Conservation (phyloP, 2,329 filamentous ascomycete genomes). For the Pyrenochaeta sp. region DNA sequence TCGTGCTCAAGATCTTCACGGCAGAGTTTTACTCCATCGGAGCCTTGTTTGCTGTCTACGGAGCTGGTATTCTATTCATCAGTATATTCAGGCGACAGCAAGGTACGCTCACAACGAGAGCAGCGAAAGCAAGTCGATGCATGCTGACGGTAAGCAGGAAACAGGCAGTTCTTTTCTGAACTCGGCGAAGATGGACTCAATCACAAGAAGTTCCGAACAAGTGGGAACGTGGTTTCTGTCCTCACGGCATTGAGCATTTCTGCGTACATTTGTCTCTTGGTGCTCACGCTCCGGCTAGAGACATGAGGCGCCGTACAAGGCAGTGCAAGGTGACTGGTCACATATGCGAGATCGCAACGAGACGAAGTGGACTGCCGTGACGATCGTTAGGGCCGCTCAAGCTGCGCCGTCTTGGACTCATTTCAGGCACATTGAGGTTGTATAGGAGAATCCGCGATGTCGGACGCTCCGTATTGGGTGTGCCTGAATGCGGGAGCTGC, state of each 20-base stretch:
- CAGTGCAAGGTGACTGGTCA: slow-evolving; percentile 4
- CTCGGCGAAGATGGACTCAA: slow-evolving; percentile 66
- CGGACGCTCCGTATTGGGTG: slow-evolving; percentile 5
- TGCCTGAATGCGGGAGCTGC: slow-evolving; percentile 4
- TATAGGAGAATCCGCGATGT: neutral
- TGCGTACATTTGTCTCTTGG: slow-evolving; percentile 67
- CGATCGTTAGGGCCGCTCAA: neutral
- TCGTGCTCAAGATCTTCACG: slow-evolving; percentile 96
- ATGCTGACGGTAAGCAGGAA: slow-evolving; percentile 57
- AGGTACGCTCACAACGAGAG: slow-evolving; percentile 47
- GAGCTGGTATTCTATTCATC: slow-evolving; percentile 81
- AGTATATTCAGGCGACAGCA: slow-evolving; percentile 87
- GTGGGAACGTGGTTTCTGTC: slow-evolving; percentile 70
- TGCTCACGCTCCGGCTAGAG: slow-evolving; percentile 62
- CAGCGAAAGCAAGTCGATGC: neutral
- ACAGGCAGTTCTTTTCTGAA: slow-evolving; percentile 86
- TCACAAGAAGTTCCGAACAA: slow-evolving; percentile 69
- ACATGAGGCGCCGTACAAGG: slow-evolving; percentile 28
- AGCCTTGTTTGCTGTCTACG: slow-evolving; percentile 93
- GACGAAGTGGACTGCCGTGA: too few relatives aligned
- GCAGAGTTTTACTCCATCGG: slow-evolving; percentile 96
- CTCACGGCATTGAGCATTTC: slow-evolving; percentile 68
- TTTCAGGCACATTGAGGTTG: slow-evolving; percentile 1
- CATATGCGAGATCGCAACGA: too few relatives aligned
- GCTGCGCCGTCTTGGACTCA: slow-evolving; percentile 4